A percentile compares a stretch with the other conserved stretches of the same genome.
Conservation (phyloP, 2,329 filamentous ascomycete genomes). For the Bipolaris cookei region DNA sequence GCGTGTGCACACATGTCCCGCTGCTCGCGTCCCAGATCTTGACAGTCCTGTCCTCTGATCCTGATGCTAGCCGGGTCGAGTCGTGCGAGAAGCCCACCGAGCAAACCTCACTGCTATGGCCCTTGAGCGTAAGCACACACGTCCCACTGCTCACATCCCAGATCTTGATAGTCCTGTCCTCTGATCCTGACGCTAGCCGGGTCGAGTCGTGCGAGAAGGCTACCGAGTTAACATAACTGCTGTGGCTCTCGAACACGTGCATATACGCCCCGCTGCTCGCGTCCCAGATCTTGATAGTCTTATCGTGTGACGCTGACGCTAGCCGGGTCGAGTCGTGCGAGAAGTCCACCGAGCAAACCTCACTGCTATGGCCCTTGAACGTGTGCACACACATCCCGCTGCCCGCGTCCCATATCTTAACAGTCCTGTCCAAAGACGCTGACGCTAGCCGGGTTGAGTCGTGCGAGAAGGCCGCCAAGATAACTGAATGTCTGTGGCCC, state of each 20-base stretch:
- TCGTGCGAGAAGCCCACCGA: not conserved
- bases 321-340: not conserved
- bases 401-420: too few species aligned
- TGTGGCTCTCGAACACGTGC: not conserved
- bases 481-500: too few species aligned
- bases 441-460: too few species aligned
- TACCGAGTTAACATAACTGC: not conserved
- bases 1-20: too few species aligned
- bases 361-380: not conserved
- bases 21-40: too few species aligned
- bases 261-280: not conserved
- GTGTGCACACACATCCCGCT: not conserved
- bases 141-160: not conserved
- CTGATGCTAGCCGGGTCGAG: not conserved
- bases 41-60: too few species aligned
- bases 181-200: not conserved
- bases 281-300: not conserved
- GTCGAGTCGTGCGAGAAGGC: not conserved
- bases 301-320: not conserved
- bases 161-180: not conserved
- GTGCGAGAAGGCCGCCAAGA: too few species aligned
- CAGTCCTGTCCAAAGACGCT: too few species aligned
- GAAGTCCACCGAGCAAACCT: not conserved
- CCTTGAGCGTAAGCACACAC: slow-evolving; percentile 12
- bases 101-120: not conserved